Evolutionary conservation across 176 grass and related monocot genomes (phyloP), one percentile per base, ranked within the genome.

Genomic region (Oryza glumipatula): DNA sequence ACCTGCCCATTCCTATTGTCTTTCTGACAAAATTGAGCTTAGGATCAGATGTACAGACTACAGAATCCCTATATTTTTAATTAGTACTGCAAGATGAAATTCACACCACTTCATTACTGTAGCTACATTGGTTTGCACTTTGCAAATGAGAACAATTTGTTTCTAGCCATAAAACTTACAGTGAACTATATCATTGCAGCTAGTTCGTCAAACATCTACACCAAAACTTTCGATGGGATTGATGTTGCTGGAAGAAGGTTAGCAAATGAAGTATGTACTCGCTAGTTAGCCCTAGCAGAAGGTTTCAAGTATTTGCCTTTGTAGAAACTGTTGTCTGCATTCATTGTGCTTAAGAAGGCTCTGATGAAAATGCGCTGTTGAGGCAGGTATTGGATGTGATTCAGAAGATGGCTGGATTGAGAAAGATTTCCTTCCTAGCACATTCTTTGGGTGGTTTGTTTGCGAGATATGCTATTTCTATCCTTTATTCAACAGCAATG

Each of bases 391-490:
- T 82, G 75, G 87, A 89, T 80, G 92, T 98, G 67, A 83, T 93
- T 80, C 69, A 78, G 52, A 87, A 93, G 77, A 93, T 61, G 69
- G 10, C 78, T 9, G 83, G 90, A 43, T 86, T 97, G 88, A 91
- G 68, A 76, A 94, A 89, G 87, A 94, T 97, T 45, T 97, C 95
- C 51, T 91, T 97, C 60, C 45, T 94, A 69, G 88, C 88, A 52
- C 95, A 97, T 89, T 97, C 95, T 51, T 74, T 97, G 67, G 95
- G 95, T 85, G 95, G 95, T 56, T 77, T 94, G 82, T 93, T 97
- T 87, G 77, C 92, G 52, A 91, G 95, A 97, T 94, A 97, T 81
- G 88, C 92, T 81, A 91, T 97, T 76, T 76, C 88, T 4, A 56
- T 94, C 19, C 76, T 95, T 44, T 89, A 95, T 89, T 86, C 87